phyloP scores from a whole-genome alignment of 495 filamentous ascomycete genomes.

The Aspergillus kassunensis region DNA sequence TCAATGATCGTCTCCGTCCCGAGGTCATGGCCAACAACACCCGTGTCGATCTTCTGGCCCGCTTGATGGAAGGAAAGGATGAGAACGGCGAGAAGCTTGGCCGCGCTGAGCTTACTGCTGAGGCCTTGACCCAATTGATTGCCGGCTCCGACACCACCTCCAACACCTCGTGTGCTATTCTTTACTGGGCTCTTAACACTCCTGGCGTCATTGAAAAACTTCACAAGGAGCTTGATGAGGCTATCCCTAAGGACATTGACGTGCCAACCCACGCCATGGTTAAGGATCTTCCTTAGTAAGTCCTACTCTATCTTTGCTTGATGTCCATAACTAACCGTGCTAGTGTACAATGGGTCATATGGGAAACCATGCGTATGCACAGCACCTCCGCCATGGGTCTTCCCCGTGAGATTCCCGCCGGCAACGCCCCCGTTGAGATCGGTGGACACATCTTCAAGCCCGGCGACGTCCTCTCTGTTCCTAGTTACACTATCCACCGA shows the following conservation, averaged over 20 bases:
- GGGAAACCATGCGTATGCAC: conserved; percentile 88
- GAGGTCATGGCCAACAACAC: conserved; percentile 50
- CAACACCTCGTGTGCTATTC: conserved; percentile 82
- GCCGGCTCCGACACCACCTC: conserved; percentile 87
- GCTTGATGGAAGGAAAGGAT: conserved; percentile 84
- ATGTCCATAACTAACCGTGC: conserved; percentile 3
- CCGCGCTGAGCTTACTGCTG: conserved; percentile 77
- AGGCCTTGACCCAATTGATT: conserved; percentile 86
- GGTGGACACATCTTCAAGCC: conserved; percentile 63
- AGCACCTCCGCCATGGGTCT: conserved; percentile 85
- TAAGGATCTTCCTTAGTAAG: conserved; percentile 68
- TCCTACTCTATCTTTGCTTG: background rate
- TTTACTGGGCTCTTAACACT: conserved; percentile 70
- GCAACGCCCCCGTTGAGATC: conserved; percentile 51
- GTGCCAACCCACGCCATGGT: conserved; percentile 71
- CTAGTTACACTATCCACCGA: conserved; percentile 86
- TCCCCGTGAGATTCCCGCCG: conserved; percentile 70
- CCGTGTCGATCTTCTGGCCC: conserved; percentile 76
- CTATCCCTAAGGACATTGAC: conserved; percentile 53
- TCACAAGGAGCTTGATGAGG: conserved; percentile 67
- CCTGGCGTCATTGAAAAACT: conserved; percentile 69
- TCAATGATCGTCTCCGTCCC: conserved; percentile 67
- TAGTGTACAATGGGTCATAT: conserved; percentile 70
- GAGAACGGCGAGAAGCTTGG: conserved; percentile 69
- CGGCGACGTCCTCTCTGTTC: conserved; percentile 76